These are phyloP conservation scores for Penicillium sp. DNA, from an alignment of 2,329 filamentous ascomycete genomes.

Conservation along the genomic window DNA sequence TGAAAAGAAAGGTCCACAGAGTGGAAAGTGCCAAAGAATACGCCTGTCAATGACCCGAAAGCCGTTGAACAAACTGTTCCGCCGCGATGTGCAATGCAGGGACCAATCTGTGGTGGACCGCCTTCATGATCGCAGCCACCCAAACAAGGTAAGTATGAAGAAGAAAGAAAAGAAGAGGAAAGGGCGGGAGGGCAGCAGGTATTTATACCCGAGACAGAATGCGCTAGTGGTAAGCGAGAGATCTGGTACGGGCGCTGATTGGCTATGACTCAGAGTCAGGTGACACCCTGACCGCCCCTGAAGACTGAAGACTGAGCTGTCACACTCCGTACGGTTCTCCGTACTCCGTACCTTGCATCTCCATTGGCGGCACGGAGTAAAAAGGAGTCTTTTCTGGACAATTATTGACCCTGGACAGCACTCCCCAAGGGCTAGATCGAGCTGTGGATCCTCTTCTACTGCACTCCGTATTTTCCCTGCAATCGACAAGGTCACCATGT, in stretches of 20 bases:
- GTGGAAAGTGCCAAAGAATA: constrained; percentile 37
- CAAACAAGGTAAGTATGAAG: constrained; percentile 51
- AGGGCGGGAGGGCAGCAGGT: constrained; percentile 5
- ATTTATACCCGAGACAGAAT: constrained; percentile 29
- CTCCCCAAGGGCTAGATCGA: too few species aligned
- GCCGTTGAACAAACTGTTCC: constrained; percentile 46
- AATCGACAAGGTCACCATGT: too few species aligned
- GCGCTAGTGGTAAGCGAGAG: constrained; percentile 11
- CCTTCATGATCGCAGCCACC: constrained; percentile 45
- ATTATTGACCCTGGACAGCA: background rate
- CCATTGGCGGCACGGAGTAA: background rate
- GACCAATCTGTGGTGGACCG: constrained; percentile 43
- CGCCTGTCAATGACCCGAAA: constrained; percentile 40
- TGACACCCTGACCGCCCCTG: too few species aligned
- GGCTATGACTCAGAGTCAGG: background rate
- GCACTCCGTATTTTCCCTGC: too few species aligned
- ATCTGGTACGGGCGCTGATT: background rate
- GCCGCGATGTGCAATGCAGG: constrained; percentile 56
- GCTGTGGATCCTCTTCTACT: too few species aligned
- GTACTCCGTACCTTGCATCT: background rate
- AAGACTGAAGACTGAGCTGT: too few species aligned
- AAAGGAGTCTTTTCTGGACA: too few species aligned
- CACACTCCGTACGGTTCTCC: too few species aligned
- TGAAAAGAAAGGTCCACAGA: constrained; percentile 31
- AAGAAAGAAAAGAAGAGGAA: constrained; percentile 39